These are phyloP conservation scores for Globisporangium okanoganense DNA, from an alignment of 352 stramenopile genomes.

Conservation along the genomic window DNA sequence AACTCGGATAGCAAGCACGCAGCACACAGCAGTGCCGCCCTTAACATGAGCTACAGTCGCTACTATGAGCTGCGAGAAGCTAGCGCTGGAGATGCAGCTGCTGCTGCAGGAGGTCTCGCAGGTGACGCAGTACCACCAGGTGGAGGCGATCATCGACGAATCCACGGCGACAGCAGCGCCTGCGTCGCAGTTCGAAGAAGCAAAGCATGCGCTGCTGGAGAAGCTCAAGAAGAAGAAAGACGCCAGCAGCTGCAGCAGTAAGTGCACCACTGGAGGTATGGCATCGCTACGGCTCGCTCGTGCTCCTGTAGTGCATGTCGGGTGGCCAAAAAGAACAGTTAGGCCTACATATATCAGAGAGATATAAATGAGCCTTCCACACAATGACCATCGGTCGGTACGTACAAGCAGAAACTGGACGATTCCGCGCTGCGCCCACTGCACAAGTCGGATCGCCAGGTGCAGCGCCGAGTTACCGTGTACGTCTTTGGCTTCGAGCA, in stretches of 20 bases:
- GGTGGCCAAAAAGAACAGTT: too few species aligned
- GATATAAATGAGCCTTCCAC: neutral
- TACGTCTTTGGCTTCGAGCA: constrained; percentile 54
- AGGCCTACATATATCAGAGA: too few species aligned
- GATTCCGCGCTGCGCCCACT: constrained; percentile 54
- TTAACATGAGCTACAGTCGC: neutral
- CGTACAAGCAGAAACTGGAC: constrained; percentile 48
- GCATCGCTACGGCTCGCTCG: constrained; percentile 17
- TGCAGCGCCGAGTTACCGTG: constrained; percentile 71
- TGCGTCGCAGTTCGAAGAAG: constrained; percentile 47
- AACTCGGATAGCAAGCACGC: too few species aligned
- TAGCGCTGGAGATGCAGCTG: constrained; percentile 75
- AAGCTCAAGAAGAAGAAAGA: constrained; percentile 72
- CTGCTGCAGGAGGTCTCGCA: constrained; percentile 75
- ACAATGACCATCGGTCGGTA: neutral
- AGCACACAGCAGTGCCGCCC: too few species aligned
- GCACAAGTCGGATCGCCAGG: constrained; percentile 62
- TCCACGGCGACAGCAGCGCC: constrained; percentile 20
- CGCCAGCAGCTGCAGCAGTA: constrained; percentile 41
- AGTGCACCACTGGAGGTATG: constrained; percentile 46
- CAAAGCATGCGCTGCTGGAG: constrained; percentile 51
- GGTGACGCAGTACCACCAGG: constrained; percentile 31
- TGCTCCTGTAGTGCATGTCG: too few species aligned
- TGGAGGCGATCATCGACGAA: constrained; percentile 26
- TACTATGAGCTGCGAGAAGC: constrained; percentile 40